Percentiles rank a stretch among this genome's conserved stretches.
These are phyloP conservation scores for Paramecium sexaurelia DNA, from an alignment of 73 alveolate genomes.

Conservation along the genomic window DNA sequence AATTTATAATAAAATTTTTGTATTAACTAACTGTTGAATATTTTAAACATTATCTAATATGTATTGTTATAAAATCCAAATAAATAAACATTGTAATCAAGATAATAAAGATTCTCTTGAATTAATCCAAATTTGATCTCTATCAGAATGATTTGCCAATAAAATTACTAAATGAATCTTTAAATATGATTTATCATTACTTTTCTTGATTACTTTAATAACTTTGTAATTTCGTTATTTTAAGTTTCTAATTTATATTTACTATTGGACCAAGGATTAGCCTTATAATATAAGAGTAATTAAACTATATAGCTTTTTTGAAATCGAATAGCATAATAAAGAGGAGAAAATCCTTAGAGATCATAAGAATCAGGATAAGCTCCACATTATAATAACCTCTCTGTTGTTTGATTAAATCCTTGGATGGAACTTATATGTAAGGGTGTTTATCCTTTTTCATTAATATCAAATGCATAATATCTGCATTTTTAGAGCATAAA, in stretches of 20 bases:
- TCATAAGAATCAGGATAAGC: slow-evolving; percentile 27
- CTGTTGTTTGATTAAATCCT: neutral
- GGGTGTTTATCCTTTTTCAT: neutral
- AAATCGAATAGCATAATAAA: slow-evolving; percentile 20
- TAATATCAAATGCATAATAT: slow-evolving; percentile 48
- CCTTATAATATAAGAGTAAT: neutral
- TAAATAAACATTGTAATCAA: neutral
- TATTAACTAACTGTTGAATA: neutral
- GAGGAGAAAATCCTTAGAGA: neutral
- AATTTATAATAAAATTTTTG: neutral
- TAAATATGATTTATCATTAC: neutral
- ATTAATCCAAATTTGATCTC: neutral
- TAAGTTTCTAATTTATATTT: neutral
- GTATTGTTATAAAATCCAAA: neutral
- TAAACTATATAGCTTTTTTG: neutral
- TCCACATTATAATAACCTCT: neutral
- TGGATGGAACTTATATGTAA: neutral
- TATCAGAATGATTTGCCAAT: neutral
- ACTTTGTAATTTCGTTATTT: neutral
- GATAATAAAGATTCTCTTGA: neutral
- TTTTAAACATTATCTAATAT: neutral
- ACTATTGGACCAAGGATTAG: slow-evolving; percentile 35
- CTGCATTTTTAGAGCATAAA: slow-evolving; percentile 32
- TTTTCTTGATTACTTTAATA: neutral
- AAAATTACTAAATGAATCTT: neutral